phyloP scores from a whole-genome alignment of 2,329 filamentous ascomycete genomes.

The Thielaviopsis populi region DNA sequence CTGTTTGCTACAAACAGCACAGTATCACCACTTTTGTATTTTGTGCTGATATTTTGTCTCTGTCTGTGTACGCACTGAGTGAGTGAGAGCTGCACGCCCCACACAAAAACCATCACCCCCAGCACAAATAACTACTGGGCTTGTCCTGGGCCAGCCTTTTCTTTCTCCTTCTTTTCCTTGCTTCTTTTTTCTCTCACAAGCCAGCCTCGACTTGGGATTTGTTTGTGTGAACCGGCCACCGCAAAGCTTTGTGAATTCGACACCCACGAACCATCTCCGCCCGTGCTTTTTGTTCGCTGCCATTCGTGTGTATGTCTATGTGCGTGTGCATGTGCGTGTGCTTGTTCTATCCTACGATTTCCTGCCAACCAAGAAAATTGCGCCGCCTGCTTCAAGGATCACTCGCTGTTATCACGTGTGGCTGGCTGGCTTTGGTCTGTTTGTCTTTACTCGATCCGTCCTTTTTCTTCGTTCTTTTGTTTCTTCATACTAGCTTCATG shows the following conservation, averaged over 20 bases:
- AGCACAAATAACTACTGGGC: not conserved
- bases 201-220: not conserved
- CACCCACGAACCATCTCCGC: not conserved
- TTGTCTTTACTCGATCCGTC: conserved; percentile 9
- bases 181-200: not conserved
- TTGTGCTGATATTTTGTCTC: not conserved
- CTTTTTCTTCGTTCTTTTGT: conserved; percentile 2
- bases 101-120: not conserved
- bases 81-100: not conserved
- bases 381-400: not conserved
- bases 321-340: not conserved
- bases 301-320: too few relatives aligned
- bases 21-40: not conserved
- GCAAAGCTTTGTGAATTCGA: not conserved
- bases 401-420: conserved; percentile 1
- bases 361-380: not conserved
- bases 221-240: not conserved
- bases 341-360: not conserved
- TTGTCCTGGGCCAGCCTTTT: not conserved
- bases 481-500: conserved; percentile 1
- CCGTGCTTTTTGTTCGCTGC: not conserved
- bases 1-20: not conserved
- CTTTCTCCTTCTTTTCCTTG: not conserved
- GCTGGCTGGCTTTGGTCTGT: conserved; percentile 1
- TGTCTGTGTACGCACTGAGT: not conserved